A percentile compares a stretch with the other conserved stretches of the same genome.
These are phyloP conservation scores for Hymenoscyphus repandus DNA, from an alignment of 2,329 filamentous ascomycete genomes.

Conservation along the genomic window DNA sequence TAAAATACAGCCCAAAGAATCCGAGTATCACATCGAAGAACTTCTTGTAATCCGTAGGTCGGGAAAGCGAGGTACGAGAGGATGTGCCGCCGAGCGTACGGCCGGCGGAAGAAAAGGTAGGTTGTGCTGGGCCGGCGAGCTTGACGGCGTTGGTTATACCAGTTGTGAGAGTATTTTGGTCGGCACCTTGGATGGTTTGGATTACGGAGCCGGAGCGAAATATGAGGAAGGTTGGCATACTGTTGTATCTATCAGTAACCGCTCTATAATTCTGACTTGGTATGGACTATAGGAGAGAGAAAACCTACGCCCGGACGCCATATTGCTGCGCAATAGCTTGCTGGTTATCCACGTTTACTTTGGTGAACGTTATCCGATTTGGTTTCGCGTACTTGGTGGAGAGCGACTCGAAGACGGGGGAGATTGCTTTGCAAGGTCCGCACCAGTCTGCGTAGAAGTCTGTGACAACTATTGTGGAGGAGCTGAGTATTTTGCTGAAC, in stretches of 20 bases:
- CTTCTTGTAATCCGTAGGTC: slow-evolving; percentile 36
- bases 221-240: slow-evolving; percentile 91
- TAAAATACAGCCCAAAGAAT: slow-evolving; percentile 57
- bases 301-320: slow-evolving; percentile 65
- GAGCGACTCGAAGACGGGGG: slow-evolving; percentile 81
- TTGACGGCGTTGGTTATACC: slow-evolving; percentile 68
- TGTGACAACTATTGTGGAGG: slow-evolving; percentile 75
- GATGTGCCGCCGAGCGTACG: slow-evolving; percentile 49
- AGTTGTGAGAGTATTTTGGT: slow-evolving; percentile 67
- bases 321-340: slow-evolving; percentile 71
- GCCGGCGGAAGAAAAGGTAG: slow-evolving; percentile 49
- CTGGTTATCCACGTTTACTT: slow-evolving; percentile 85
- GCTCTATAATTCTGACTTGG: not conserved
- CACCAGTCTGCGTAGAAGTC: slow-evolving; percentile 98
- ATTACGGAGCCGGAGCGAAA: slow-evolving; percentile 71
- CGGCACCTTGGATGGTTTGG: slow-evolving; percentile 76
- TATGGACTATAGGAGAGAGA: not conserved
- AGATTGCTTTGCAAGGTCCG: slow-evolving; percentile 87
- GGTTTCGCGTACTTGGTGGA: slow-evolving; percentile 74
- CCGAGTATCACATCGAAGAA: slow-evolving; percentile 46
- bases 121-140: slow-evolving; percentile 39
- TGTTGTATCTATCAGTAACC: slow-evolving; percentile 24
- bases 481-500: slow-evolving; percentile 66
- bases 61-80: slow-evolving; percentile 18
- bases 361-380: slow-evolving; percentile 80